A percentile compares a stretch with the other conserved stretches of the same genome.
phyloP scores from a whole-genome alignment of 2,329 filamentous ascomycete species.

The Penicillium sp. region DNA sequence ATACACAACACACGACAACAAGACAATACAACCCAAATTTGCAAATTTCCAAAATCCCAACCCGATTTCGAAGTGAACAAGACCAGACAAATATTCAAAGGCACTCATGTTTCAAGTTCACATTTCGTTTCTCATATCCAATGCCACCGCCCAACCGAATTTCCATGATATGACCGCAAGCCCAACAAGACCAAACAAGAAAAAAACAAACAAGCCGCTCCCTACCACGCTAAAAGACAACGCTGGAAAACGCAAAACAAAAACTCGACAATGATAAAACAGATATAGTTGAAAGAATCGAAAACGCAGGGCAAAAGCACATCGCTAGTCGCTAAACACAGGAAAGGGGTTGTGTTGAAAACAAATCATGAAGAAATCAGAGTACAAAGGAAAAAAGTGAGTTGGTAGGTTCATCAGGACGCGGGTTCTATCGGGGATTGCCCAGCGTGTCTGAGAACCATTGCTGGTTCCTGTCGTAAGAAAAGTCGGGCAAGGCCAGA shows the following conservation, averaged over 20 bases:
- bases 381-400: conserved; percentile 4
- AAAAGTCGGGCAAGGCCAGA: not conserved
- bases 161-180: conserved; percentile 1
- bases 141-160: conserved; percentile 1
- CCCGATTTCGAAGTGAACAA: not conserved
- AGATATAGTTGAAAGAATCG: conserved; percentile 18
- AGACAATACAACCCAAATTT: not conserved
- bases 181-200: not conserved
- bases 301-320: conserved; percentile 19
- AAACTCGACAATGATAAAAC: conserved; percentile 17
- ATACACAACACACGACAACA: not conserved
- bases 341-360: conserved; percentile 8
- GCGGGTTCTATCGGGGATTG: not conserved
- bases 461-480: conserved; percentile 5
- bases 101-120: not conserved
- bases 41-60: not conserved
- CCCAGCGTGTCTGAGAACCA: not conserved
- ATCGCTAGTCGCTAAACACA: conserved; percentile 8
- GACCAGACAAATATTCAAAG: too few relatives aligned
- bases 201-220: conserved; percentile 13
- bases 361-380: conserved; percentile 12
- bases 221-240: conserved; percentile 26
- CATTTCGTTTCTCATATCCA: conserved; percentile 5
- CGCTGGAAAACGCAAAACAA: conserved; percentile 3
- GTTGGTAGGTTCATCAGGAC: not conserved